A percentile compares a stretch with the other conserved stretches of the same genome.
Evolutionary conservation across 2,329 filamentous ascomycete species (phyloP).

Genomic region (Seiridium unicorne): DNA sequence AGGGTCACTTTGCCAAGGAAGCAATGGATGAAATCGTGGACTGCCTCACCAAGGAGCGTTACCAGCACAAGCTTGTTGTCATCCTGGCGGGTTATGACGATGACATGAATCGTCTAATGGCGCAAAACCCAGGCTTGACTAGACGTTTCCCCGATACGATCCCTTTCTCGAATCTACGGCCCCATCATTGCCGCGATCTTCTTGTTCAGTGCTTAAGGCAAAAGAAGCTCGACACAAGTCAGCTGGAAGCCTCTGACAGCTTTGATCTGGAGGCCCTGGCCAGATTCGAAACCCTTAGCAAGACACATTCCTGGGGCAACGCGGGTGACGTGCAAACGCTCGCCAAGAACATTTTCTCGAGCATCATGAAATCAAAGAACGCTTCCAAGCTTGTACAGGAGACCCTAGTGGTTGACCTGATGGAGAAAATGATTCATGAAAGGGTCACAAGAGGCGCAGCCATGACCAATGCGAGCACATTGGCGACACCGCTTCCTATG

Average conservation of each 20-base stretch:
- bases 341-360: slow-evolving; percentile 46
- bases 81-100: slow-evolving; percentile 68
- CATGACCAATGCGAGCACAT: not conserved
- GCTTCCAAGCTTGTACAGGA: not conserved
- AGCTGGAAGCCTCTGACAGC: slow-evolving; percentile 5
- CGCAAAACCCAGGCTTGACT: slow-evolving; percentile 59
- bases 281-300: slow-evolving; percentile 28
- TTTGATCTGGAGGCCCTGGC: slow-evolving; percentile 22
- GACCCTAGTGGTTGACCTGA: not conserved
- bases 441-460: not conserved
- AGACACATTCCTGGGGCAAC: slow-evolving; percentile 57
- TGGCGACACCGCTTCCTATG: not conserved
- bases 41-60: slow-evolving; percentile 53
- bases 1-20: slow-evolving; percentile 56
- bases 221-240: slow-evolving; percentile 1
- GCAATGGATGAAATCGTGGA: slow-evolving; percentile 54
- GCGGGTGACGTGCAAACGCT: slow-evolving; percentile 60
- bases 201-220: slow-evolving; percentile 31
- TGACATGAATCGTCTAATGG: slow-evolving; percentile 64
- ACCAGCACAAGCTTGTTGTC: slow-evolving; percentile 58
- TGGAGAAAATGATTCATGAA: not conserved
- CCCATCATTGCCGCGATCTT: slow-evolving; percentile 41
- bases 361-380: slow-evolving; percentile 22
- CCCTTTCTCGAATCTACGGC: slow-evolving; percentile 47
- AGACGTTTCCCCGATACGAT: slow-evolving; percentile 65